Evolutionary conservation across 148 eudicot genomes (phyloP).

Genomic region (Nepenthes gracilis): DNA sequence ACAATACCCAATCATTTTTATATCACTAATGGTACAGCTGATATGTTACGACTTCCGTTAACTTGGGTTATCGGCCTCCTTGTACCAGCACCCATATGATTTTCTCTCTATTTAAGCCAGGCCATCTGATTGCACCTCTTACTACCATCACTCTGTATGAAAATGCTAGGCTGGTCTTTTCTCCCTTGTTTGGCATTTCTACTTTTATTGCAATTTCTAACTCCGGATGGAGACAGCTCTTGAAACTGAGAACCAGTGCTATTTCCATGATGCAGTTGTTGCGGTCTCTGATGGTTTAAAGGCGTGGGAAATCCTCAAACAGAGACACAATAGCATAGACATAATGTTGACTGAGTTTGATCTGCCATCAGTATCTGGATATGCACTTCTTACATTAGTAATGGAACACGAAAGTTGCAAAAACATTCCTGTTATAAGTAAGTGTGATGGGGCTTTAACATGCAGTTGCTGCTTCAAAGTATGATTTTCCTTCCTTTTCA

Average conservation of each 20-base stretch:
- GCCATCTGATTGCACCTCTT: too few species aligned
- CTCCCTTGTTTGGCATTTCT: too few species aligned
- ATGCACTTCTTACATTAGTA: slow-evolving; percentile 43
- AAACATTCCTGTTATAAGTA: slow-evolving; percentile 48
- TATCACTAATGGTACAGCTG: too few species aligned
- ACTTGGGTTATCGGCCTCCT: too few species aligned
- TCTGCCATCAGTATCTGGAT: slow-evolving; percentile 52
- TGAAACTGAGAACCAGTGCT: background rate
- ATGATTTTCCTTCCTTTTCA: background rate
- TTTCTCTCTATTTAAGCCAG: too few species aligned
- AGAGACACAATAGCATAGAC: slow-evolving; percentile 32
- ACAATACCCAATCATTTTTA: too few species aligned
- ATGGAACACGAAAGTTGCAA: slow-evolving; percentile 42
- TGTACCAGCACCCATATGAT: too few species aligned
- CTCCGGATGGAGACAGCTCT: too few species aligned
- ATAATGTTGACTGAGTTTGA: slow-evolving; percentile 50
- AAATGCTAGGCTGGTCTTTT: too few species aligned
- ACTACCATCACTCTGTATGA: too few species aligned
- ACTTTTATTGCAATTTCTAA: too few species aligned
- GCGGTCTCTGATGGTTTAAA: slow-evolving; percentile 47
- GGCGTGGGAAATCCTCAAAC: slow-evolving; percentile 52
- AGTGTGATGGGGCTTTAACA: slow-evolving; percentile 10
- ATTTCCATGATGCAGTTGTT: slow-evolving; percentile 27
- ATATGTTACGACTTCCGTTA: too few species aligned
- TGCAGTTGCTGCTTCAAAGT: background rate